Percentiles rank a stretch among this genome's conserved stretches.
Conservation (phyloP, 805 yeast species). For the Spathaspora passalidarum region DNA sequence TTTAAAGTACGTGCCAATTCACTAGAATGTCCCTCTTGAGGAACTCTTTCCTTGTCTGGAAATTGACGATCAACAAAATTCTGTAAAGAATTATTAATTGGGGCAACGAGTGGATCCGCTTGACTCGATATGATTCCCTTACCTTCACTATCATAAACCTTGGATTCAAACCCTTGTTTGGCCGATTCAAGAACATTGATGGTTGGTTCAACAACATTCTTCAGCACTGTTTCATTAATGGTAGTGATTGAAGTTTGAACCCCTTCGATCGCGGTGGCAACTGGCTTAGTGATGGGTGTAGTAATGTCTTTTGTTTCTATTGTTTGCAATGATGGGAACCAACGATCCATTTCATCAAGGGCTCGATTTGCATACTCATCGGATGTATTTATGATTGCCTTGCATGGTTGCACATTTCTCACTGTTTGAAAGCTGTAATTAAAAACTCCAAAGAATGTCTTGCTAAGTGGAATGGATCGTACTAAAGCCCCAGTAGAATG, state of each 20-base stretch:
- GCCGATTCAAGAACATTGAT: slow-evolving; percentile 44
- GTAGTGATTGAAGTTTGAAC: slow-evolving; percentile 8
- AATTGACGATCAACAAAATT: slow-evolving; percentile 40
- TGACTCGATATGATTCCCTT: slow-evolving; percentile 61
- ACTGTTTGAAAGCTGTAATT: slow-evolving; percentile 22
- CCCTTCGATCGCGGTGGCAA: slow-evolving; percentile 29
- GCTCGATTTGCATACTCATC: slow-evolving; percentile 48
- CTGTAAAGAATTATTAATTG: slow-evolving; percentile 56
- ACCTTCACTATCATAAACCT: slow-evolving; percentile 56
- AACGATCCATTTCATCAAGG: slow-evolving; percentile 55
- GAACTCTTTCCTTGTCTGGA: slow-evolving; percentile 42
- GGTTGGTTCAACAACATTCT: slow-evolving; percentile 40
- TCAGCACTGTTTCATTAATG: slow-evolving; percentile 10
- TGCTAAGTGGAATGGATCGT: slow-evolving; percentile 35
- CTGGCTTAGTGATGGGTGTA: slow-evolving; percentile 51
- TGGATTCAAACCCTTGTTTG: slow-evolving; percentile 49
- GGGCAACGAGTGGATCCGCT: slow-evolving; percentile 51
- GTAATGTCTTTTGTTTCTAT: slow-evolving; percentile 48
- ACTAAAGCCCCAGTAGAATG: slow-evolving; percentile 40
- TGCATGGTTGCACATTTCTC: slow-evolving; percentile 29
- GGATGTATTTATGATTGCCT: slow-evolving; percentile 51
- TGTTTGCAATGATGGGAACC: slow-evolving; percentile 58
- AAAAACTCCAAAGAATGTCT: slow-evolving; percentile 26
- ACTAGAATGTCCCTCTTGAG: slow-evolving; percentile 46
- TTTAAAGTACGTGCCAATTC: slow-evolving; percentile 55